Evolutionary conservation across 345 rosid species (phyloP).

Genomic region (Gynandropsis gynandra): DNA sequence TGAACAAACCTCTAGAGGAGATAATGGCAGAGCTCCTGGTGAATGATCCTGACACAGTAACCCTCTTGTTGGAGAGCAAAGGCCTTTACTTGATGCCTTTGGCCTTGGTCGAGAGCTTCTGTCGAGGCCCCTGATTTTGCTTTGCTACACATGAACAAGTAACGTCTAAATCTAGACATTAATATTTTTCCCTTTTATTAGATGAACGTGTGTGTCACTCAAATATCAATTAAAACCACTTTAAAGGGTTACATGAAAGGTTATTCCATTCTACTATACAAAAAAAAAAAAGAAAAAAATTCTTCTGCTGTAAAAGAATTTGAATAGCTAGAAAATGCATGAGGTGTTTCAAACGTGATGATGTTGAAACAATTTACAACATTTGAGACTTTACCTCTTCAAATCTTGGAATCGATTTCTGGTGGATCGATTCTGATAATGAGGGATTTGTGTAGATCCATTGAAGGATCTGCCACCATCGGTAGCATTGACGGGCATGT

Average conservation of each 20-base stretch:
- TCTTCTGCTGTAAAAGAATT: background rate
- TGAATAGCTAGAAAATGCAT: background rate
- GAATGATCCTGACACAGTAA: slow-evolving; percentile 41
- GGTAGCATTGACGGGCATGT: slow-evolving; percentile 19
- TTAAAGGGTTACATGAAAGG: background rate
- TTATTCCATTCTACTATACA: slow-evolving; percentile 8
- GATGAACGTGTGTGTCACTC: background rate
- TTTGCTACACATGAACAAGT: too few species aligned
- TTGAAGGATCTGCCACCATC: slow-evolving; percentile 20
- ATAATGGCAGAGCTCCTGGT: slow-evolving; percentile 35
- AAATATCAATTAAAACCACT: background rate
- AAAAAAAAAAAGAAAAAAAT: background rate
- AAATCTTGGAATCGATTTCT: slow-evolving; percentile 3
- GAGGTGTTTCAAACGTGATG: too few species aligned
- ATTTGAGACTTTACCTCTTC: slow-evolving; percentile 7
- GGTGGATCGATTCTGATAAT: slow-evolving; percentile 27
- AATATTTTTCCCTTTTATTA: too few species aligned
- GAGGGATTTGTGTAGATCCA: slow-evolving; percentile 27
- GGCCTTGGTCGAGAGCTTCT: slow-evolving; percentile 27
- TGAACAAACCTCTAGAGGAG: slow-evolving; percentile 45
- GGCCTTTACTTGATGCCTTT: slow-evolving; percentile 46
- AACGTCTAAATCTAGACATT: too few species aligned
- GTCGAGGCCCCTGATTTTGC: background rate
- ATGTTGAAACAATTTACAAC: slow-evolving; percentile 18
- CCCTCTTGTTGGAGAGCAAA: slow-evolving; percentile 40